Evolutionary conservation across 2,329 filamentous ascomycete species (phyloP), one percentile per base, ranked within the genome.

Genomic region (Fusarium mundagurra): DNA sequence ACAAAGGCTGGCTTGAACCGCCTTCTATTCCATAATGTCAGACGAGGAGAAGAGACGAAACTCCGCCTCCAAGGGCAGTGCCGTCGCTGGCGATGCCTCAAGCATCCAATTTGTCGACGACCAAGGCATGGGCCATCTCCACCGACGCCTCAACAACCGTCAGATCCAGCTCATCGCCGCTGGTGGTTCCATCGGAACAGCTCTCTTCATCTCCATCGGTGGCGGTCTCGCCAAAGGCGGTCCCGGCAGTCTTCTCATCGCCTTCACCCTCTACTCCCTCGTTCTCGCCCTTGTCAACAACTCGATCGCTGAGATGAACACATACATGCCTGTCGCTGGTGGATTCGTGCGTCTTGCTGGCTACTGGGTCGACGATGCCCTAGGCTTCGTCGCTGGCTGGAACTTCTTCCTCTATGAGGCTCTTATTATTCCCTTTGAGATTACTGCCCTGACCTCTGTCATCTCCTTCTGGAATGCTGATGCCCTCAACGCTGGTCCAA

Each of bases 361-460:
- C 20, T 54, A 74, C 60, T 74, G 72, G 72, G 72, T 66, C 13
- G 72, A 74, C 16, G 72, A 74, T 38, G 67, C 72, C 4, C 53
- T 74, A 4, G 72, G 72, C 34, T 74, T 74, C 29, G 18, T 74
- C 4, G 72, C 72, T 53, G 72, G 72, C 47, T 74, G 72, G 72
- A 74, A 74, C 57, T 74, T 74, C 53, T 74, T 74, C 63, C 64
- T 74, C 14, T 86, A 86, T 65, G 84, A 87, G 78, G 86, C 85
- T 12, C 81, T 85, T 12, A 79, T 88, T 54, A 85, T 88, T 8
- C 87, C 87, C 1, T 88, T 88, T 61, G 87, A 88, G 72, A 84
- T 88, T 47, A 85, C 85, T 18, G 86, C 86, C 9, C 83, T 86
- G 76, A 87, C 84, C 63, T 78, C 87, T 57, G 85, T 88, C 29